Percentiles rank a stretch among this genome's conserved stretches.
Conservation (phyloP, 116 monocot genomes). For the Dioscorea cayenensis region DNA sequence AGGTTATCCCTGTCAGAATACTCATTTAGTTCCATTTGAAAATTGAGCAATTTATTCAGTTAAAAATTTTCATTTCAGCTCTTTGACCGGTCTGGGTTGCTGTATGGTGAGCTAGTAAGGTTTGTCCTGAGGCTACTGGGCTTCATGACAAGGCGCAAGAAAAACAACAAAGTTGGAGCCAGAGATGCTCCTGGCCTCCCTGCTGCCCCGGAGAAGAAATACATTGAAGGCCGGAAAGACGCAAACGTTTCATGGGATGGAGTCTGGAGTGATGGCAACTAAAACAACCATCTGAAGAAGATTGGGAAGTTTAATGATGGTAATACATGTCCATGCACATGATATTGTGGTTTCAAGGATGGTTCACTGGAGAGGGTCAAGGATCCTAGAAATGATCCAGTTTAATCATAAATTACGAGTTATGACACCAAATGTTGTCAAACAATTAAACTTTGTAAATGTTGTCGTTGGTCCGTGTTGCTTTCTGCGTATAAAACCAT, state of each 20-base stretch:
- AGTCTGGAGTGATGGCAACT: slow-evolving; percentile 45
- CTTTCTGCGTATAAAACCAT: no score
- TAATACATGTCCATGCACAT: no score
- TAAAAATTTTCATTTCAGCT: slow-evolving; percentile 32
- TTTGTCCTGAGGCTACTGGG: slow-evolving; percentile 82
- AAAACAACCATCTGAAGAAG: not conserved
- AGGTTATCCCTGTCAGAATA: slow-evolving; percentile 27
- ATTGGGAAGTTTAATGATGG: not conserved
- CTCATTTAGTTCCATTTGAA: not conserved
- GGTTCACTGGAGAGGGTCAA: no score
- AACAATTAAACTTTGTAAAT: no score
- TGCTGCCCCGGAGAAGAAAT: slow-evolving; percentile 17
- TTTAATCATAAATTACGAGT: no score
- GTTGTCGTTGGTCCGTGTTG: no score
- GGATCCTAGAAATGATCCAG: no score
- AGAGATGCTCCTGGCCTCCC: slow-evolving; percentile 22
- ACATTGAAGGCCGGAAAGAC: slow-evolving; percentile 57
- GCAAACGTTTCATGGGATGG: slow-evolving; percentile 46
- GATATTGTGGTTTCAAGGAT: no score
- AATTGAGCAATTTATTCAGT: not conserved
- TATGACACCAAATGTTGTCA: no score
- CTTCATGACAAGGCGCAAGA: slow-evolving; percentile 48
- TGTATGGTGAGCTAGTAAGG: slow-evolving; percentile 94
- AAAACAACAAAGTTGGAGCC: slow-evolving; percentile 13
- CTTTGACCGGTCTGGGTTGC: slow-evolving; percentile 80